Percentiles rank a stretch among this genome's conserved stretches.
phyloP scores from a whole-genome alignment of 2,329 filamentous ascomycete genomes.

The Leptographium flavum region DNA sequence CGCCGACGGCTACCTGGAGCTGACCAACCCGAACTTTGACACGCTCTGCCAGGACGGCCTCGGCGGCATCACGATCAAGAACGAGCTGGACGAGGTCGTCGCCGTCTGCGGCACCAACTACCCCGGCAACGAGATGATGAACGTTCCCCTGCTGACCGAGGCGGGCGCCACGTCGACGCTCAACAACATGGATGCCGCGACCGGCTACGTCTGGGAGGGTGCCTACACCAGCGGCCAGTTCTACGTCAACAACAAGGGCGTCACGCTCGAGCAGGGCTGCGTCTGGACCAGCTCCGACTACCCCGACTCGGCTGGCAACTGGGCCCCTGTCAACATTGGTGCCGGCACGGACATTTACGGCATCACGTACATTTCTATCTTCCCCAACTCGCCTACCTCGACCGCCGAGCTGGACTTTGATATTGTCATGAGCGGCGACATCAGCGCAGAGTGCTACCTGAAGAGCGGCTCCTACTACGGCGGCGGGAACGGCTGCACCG shows the following conservation, averaged over 20 bases:
- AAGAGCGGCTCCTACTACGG: slow-evolving; percentile 47
- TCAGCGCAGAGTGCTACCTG: slow-evolving; percentile 46
- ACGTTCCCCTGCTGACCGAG: slow-evolving; percentile 53
- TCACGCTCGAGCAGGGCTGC: slow-evolving; percentile 54
- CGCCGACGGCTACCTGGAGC: slow-evolving; percentile 53
- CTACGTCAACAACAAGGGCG: slow-evolving; percentile 81
- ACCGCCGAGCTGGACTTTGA: slow-evolving; percentile 58
- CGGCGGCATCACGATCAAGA: slow-evolving; percentile 58
- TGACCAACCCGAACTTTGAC: slow-evolving; percentile 53
- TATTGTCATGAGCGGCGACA: slow-evolving; percentile 59
- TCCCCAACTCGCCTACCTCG: slow-evolving; percentile 70
- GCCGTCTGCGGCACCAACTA: slow-evolving; percentile 92
- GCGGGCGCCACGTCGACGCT: slow-evolving; percentile 47
- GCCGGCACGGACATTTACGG: slow-evolving; percentile 53
- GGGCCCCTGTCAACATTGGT: slow-evolving; percentile 74
- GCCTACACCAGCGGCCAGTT: slow-evolving; percentile 79
- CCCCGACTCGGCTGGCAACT: slow-evolving; percentile 58
- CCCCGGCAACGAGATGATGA: slow-evolving; percentile 81
- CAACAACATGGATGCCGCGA: slow-evolving; percentile 57
- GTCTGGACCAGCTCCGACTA: slow-evolving; percentile 46
- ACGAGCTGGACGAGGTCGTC: slow-evolving; percentile 52
- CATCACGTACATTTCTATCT: slow-evolving; percentile 67
- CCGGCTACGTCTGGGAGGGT: slow-evolving; percentile 68
- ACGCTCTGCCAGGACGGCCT: slow-evolving; percentile 64
- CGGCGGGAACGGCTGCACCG: slow-evolving; percentile 60